Conservation (phyloP, 345 rosid genomes). For the Trapa bicornis region DNA sequence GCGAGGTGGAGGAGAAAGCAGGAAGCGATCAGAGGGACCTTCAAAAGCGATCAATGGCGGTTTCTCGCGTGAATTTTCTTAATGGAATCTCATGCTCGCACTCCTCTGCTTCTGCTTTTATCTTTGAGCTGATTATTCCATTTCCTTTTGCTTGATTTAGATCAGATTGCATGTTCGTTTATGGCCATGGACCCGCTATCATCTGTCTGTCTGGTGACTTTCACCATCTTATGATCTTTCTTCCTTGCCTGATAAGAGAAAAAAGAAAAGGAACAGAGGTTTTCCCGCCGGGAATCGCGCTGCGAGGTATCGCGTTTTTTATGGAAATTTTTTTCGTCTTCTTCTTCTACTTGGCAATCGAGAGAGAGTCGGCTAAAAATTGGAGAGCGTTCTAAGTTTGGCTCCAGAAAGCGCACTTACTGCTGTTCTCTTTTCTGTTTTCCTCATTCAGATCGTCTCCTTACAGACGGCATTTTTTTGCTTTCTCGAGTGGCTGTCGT, state of each 20-base stretch:
- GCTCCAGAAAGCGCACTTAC: background rate
- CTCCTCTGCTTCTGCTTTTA: no score
- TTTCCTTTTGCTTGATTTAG: constrained; percentile 4
- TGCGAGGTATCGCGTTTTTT: background rate
- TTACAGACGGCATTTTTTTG: background rate
- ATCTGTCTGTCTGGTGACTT: no score
- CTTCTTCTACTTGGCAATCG: background rate
- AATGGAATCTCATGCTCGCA: no score
- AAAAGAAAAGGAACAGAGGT: background rate
- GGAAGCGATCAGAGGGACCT: background rate
- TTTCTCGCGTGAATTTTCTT: constrained; percentile 1
- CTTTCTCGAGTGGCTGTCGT: background rate
- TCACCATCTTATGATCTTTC: background rate
- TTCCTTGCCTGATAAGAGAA: background rate
- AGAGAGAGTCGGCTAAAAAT: background rate
- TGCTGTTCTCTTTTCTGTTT: background rate
- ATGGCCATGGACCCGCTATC: background rate
- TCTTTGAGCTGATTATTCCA: background rate
- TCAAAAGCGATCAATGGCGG: constrained; percentile 24
- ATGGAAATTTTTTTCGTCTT: no score
- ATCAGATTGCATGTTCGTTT: background rate
- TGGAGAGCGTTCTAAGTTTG: background rate
- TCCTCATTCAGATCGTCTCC: background rate
- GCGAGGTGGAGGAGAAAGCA: background rate
- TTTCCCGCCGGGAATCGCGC: constrained; percentile 14